Evolutionary conservation across 805 yeast species (phyloP).

Genomic region (Saccharomycopsis vini): DNA sequence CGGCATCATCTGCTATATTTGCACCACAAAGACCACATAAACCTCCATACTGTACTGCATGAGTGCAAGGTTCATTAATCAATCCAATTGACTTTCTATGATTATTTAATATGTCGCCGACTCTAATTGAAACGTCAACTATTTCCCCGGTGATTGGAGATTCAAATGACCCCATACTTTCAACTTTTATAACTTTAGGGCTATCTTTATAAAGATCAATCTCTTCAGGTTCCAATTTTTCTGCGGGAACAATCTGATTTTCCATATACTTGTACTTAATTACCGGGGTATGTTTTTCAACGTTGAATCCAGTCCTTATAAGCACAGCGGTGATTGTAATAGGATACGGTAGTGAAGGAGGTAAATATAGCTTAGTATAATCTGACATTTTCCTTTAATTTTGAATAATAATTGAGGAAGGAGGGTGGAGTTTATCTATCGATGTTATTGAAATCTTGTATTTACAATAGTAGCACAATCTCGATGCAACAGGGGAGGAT

Average conservation of each 20-base stretch:
- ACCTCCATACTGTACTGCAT: conserved; percentile 90
- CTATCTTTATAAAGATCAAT: conserved; percentile 34
- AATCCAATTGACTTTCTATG: conserved; percentile 40
- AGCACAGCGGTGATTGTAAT: conserved; percentile 48
- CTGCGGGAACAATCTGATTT: conserved; percentile 22
- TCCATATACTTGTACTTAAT: conserved; percentile 62
- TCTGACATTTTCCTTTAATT: conserved; percentile 18
- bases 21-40: conserved; percentile 90
- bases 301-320: conserved; percentile 35
- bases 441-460: too few species aligned
- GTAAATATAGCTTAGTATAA: conserved; percentile 43
- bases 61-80: conserved; percentile 78
- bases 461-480: too few species aligned
- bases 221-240: conserved; percentile 22
- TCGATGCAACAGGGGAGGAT: too few species aligned
- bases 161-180: conserved; percentile 69
- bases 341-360: conserved; percentile 61
- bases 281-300: conserved; percentile 45
- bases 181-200: conserved; percentile 40
- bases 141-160: conserved; percentile 73
- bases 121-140: conserved; percentile 37
- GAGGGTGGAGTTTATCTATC: too few species aligned
- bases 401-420: too few species aligned
- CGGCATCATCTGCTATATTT: conserved; percentile 60
- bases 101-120: conserved; percentile 49